Evolutionary conservation across 495 filamentous ascomycete species (phyloP).

Genomic region (Elaphomyces granulatus): DNA sequence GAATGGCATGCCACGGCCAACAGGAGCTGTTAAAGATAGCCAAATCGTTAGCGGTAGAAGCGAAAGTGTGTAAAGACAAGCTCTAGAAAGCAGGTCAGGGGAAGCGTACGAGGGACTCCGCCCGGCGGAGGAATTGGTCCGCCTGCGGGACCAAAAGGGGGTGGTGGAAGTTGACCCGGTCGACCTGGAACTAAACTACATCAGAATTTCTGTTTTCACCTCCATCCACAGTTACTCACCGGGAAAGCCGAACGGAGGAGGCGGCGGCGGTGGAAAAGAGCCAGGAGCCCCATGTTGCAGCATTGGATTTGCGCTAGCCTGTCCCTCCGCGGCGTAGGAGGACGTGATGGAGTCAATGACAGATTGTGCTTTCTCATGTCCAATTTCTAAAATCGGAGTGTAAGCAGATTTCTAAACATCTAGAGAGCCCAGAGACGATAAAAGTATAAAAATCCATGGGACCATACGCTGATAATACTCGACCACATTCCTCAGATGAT

Average conservation of each 20-base stretch:
- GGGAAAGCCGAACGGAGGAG: constrained; percentile 38
- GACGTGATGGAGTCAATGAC: constrained; percentile 96
- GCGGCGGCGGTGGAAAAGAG: constrained; percentile 34
- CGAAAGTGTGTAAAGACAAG: neutral
- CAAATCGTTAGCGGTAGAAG: constrained; percentile 3
- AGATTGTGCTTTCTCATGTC: constrained; percentile 93
- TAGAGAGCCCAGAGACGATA: no score
- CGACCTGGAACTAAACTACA: constrained; percentile 21
- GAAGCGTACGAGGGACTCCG: constrained; percentile 31
- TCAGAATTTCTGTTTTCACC: constrained; percentile 5
- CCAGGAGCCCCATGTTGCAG: constrained; percentile 40
- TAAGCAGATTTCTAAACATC: no score
- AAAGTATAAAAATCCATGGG: neutral
- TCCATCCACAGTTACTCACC: constrained; percentile 24
- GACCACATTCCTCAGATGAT: constrained; percentile 92
- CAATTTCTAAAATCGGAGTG: constrained; percentile 47
- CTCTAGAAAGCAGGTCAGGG: constrained; percentile 12
- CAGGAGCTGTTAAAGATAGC: constrained; percentile 29
- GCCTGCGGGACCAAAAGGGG: constrained; percentile 31
- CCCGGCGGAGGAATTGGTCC: constrained; percentile 31
- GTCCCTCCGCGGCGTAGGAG: constrained; percentile 87
- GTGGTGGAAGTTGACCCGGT: constrained; percentile 39
- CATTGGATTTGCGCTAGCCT: constrained; percentile 71
- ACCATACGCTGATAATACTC: constrained; percentile 91
- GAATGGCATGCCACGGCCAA: constrained; percentile 51